These are phyloP conservation scores for Diaporthe vexans DNA, from an alignment of 2,329 filamentous ascomycete genomes.

Conservation along the genomic window DNA sequence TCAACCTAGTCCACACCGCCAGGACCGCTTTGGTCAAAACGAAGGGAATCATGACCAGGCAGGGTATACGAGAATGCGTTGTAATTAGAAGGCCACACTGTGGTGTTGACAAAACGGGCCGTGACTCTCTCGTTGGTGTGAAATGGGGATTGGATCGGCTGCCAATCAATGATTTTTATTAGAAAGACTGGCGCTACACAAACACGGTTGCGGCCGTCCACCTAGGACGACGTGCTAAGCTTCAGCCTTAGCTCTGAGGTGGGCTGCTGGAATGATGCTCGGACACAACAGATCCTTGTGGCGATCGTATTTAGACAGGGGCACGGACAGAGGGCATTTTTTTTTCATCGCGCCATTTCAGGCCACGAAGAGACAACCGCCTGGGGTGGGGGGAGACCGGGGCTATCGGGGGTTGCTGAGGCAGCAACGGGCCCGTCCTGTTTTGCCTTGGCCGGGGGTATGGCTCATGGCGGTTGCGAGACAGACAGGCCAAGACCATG, in stretches of 20 bases:
- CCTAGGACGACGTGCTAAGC: constrained; percentile 9
- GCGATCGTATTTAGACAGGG: constrained; percentile 18
- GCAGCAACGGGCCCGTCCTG: not conserved
- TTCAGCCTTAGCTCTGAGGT: constrained; percentile 28
- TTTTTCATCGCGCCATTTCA: not conserved
- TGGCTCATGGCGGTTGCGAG: not conserved
- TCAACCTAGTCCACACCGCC: constrained; percentile 11
- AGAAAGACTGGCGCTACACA: not conserved
- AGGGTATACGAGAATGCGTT: constrained; percentile 17
- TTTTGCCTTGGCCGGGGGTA: constrained; percentile 3
- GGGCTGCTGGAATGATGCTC: constrained; percentile 9
- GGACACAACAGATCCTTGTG: constrained; percentile 3
- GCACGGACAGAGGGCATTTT: not conserved
- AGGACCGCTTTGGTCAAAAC: not conserved
- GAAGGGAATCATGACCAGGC: not conserved
- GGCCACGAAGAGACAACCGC: not conserved
- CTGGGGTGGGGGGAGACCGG: not conserved
- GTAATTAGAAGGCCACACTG: not conserved
- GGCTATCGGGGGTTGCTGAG: constrained; percentile 6
- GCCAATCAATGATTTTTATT: constrained; percentile 8
- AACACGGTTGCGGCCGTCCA: constrained; percentile 8
- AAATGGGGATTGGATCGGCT: constrained; percentile 19
- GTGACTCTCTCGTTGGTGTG: not conserved
- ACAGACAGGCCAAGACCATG: constrained; percentile 12
- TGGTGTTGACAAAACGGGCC: constrained; percentile 4